A percentile compares a stretch with the other conserved stretches of the same genome.
phyloP scores from a whole-genome alignment of 495 filamentous ascomycete genomes.

The Mytilinidion resinicola region DNA sequence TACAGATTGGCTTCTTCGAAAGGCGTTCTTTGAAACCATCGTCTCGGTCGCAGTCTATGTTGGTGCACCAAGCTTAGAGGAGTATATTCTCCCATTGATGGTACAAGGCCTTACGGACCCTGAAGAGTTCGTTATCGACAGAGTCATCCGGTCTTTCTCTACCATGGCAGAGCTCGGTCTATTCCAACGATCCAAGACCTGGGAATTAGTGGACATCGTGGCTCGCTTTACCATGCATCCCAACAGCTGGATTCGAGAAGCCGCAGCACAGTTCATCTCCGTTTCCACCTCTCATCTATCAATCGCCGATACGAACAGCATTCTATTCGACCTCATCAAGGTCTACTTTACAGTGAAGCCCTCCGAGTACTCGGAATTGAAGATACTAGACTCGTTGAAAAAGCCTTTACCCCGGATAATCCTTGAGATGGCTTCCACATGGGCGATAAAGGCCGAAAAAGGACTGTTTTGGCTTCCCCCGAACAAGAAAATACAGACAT shows the following conservation, averaged over 20 bases:
- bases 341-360: slow-evolving; percentile 71
- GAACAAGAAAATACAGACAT: slow-evolving; percentile 59
- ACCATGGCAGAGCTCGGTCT: slow-evolving; percentile 83
- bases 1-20: slow-evolving; percentile 91
- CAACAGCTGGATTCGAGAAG: slow-evolving; percentile 90
- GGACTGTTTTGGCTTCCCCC: slow-evolving; percentile 81
- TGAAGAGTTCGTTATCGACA: slow-evolving; percentile 92
- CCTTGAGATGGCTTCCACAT: slow-evolving; percentile 77
- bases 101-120: slow-evolving; percentile 92
- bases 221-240: slow-evolving; percentile 86
- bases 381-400: slow-evolving; percentile 76
- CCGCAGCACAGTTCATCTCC: slow-evolving; percentile 73
- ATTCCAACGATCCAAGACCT: slow-evolving; percentile 74
- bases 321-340: slow-evolving; percentile 68
- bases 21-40: slow-evolving; percentile 92
- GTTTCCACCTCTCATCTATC: slow-evolving; percentile 72
- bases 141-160: slow-evolving; percentile 81
- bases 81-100: slow-evolving; percentile 95
- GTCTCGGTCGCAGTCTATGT: slow-evolving; percentile 89
- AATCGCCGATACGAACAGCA: slow-evolving; percentile 71
- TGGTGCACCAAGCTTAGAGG: slow-evolving; percentile 80
- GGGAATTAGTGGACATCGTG: slow-evolving; percentile 77
- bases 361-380: slow-evolving; percentile 59
- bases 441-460: slow-evolving; percentile 72
- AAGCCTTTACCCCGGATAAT: slow-evolving; percentile 71